Conservation (phyloP, 495 filamentous ascomycete species). For the Hyaloscypha bicolor region DNA sequence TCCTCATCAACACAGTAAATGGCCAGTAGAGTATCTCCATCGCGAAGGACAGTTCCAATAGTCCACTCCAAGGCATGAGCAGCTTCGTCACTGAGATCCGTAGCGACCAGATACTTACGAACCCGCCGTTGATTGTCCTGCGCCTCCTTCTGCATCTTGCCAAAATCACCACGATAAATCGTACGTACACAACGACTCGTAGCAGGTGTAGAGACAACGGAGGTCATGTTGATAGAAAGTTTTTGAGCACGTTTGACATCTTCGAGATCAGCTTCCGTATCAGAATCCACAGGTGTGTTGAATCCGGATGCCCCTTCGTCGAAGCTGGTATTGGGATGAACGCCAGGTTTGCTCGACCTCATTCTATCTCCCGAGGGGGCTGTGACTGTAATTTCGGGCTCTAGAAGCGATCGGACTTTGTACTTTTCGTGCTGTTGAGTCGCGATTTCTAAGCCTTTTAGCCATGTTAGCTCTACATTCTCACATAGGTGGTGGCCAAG, state of each 20-base stretch:
- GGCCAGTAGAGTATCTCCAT: conserved; percentile 90
- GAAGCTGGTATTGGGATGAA: conserved; percentile 62
- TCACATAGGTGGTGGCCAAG: neutral
- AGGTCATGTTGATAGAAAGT: conserved; percentile 75
- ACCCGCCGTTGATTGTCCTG: conserved; percentile 73
- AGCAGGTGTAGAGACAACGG: conserved; percentile 73
- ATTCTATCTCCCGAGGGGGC: conserved; percentile 62
- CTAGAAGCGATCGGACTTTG: conserved; percentile 57
- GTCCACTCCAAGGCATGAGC: conserved; percentile 96
- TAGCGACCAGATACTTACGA: conserved; percentile 89
- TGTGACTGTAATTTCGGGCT: conserved; percentile 67
- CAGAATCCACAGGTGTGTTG: conserved; percentile 81
- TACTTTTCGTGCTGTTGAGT: conserved; percentile 19
- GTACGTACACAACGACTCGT: conserved; percentile 81
- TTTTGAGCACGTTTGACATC: conserved; percentile 87
- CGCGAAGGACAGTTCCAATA: conserved; percentile 90
- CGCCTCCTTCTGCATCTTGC: conserved; percentile 68
- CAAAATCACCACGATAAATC: conserved; percentile 85
- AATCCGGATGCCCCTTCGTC: conserved; percentile 58
- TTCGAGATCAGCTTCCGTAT: conserved; percentile 79
- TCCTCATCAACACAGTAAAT: conserved; percentile 93
- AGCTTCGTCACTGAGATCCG: conserved; percentile 90
- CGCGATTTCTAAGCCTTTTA: conserved; percentile 29
- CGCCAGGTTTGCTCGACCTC: conserved; percentile 59
- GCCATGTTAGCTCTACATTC: conserved; percentile 17